Conservation (phyloP, 2,329 filamentous ascomycete genomes). For the Neurospora sp. region DNA sequence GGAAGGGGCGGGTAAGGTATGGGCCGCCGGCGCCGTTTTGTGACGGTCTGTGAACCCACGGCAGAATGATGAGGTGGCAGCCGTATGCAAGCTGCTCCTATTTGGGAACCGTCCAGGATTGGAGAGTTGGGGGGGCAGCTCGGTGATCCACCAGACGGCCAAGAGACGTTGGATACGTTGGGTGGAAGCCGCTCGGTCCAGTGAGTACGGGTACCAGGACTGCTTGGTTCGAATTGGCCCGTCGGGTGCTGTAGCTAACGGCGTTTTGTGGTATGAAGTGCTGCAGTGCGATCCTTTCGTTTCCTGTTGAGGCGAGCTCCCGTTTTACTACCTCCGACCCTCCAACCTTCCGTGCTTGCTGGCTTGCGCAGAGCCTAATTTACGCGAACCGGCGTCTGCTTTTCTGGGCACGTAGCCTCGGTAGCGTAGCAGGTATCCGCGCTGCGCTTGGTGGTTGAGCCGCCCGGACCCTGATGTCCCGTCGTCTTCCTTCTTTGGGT, state of each 20-base stretch:
- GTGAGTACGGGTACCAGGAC: not conserved
- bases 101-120: slow-evolving; percentile 28
- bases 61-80: slow-evolving; percentile 36
- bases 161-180: slow-evolving; percentile 1
- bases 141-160: slow-evolving; percentile 9
- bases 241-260: not conserved
- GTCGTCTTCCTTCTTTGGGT: not conserved
- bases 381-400: not conserved
- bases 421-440: not conserved
- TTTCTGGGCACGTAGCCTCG: not conserved
- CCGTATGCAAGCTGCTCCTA: slow-evolving; percentile 34
- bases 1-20: slow-evolving; percentile 26
- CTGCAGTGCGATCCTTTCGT: not conserved
- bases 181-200: not conserved
- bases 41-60: slow-evolving; percentile 25
- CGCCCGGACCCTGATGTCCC: not conserved
- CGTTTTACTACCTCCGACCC: not conserved
- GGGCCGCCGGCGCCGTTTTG: slow-evolving; percentile 24
- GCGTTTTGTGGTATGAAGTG: not conserved
- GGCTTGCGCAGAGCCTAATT: not conserved
- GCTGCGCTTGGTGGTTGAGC: not conserved
- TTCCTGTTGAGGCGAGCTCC: not conserved
- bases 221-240: not conserved
- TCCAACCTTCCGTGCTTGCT: not conserved
- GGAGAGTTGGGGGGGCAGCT: slow-evolving; percentile 17